Evolutionary conservation across 2,329 filamentous ascomycete genomes (phyloP), one percentile per base, ranked within the genome.

Genomic region (Ceratocystis cubensis): DNA sequence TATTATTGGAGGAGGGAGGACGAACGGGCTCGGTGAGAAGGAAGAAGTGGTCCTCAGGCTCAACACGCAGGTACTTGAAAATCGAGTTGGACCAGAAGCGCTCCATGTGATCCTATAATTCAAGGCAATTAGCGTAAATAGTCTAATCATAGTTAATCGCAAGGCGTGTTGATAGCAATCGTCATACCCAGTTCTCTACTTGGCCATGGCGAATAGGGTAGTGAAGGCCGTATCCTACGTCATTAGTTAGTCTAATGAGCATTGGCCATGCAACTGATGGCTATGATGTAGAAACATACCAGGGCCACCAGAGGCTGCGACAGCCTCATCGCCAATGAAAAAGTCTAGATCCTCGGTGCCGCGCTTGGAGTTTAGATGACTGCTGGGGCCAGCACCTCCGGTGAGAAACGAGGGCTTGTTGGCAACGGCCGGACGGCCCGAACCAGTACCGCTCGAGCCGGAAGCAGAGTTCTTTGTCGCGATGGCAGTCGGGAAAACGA

Each of bases 31-130:
- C 94, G 69, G 94, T 99, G 68, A 99, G 86, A 69, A 99, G 86
- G 77, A 99, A 99, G 80, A 96, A 92, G 78, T 99, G 94, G 75
- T 99, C 94, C 79, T 99, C 94, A 37, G 94, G 94, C 78, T 99
- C 94, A 71, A 99, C 94, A 72, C 94, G 86, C 65, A 99, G 84
- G 75, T 99, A 99, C 77, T 99, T 99, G 85, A 99, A 99, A 79
- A 99, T 99, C 70, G 94, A 99, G 80, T 97, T 97, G 71, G 95
- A 97, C 94, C 94, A 99, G 80, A 97, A 99, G 70, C 94, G 88
- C 78, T 99, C 94, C 94, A 99, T 99, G 73, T 96, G 90, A 78
- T 99, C 94, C 89, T 94, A 71, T 5, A 68, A 65, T 69, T 57
- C 69, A 15, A 37, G 22, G 25, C 17, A 37, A 48, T 66, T 66